Evolutionary conservation across 345 rosid species (phyloP).

Genomic region (Eutrema yunnanense): DNA sequence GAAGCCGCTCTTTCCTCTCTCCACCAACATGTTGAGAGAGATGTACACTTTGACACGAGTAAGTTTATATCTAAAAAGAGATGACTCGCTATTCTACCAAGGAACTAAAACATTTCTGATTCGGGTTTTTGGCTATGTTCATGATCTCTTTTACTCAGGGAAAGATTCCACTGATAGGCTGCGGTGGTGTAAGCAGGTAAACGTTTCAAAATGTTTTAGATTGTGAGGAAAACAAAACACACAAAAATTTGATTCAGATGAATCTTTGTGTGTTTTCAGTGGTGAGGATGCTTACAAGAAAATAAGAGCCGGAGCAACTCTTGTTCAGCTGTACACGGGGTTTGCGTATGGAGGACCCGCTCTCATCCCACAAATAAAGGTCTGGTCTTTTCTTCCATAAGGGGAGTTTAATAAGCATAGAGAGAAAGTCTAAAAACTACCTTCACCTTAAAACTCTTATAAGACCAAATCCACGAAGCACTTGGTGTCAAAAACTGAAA

Average conservation of each 20-base stretch:
- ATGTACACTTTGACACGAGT: conserved; percentile 92
- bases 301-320: conserved; percentile 93
- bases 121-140: background rate
- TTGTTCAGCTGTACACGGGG: conserved; percentile 89
- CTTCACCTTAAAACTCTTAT: background rate
- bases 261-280: conserved; percentile 35
- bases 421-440: background rate
- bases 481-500: background rate
- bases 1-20: conserved; percentile 69
- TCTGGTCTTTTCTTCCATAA: background rate
- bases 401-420: background rate
- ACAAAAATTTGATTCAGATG: background rate
- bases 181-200: conserved; percentile 93
- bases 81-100: background rate
- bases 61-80: conserved; percentile 16
- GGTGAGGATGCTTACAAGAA: conserved; percentile 97
- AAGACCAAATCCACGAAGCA: background rate
- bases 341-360: conserved; percentile 99
- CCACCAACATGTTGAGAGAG: conserved; percentile 75
- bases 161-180: conserved; percentile 84
- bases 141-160: conserved; percentile 46
- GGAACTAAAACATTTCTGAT: background rate
- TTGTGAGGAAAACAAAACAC: background rate
- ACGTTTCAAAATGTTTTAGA: background rate
- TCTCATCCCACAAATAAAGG: conserved; percentile 89